Percentiles rank a stretch among this genome's conserved stretches.
These are phyloP conservation scores for Endothia cerciana DNA, from an alignment of 2,329 filamentous ascomycete genomes.

Conservation along the genomic window DNA sequence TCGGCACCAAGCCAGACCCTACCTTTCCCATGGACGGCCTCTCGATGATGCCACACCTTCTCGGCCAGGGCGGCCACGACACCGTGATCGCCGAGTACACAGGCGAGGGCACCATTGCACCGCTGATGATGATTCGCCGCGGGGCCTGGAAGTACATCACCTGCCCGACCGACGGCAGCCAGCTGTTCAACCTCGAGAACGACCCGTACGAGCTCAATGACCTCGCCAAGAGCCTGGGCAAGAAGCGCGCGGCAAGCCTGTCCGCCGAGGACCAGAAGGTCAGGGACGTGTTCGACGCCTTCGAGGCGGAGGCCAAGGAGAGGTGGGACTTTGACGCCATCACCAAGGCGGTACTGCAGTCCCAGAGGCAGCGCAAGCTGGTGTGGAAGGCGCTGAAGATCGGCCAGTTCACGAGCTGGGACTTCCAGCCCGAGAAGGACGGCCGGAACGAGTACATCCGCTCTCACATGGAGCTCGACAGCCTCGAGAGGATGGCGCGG, in stretches of 20 bases:
- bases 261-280: conserved; percentile 51
- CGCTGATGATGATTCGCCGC: conserved; percentile 91
- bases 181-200: conserved; percentile 77
- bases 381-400: conserved; percentile 80
- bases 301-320: conserved; percentile 71
- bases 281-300: conserved; percentile 61
- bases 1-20: conserved; percentile 69
- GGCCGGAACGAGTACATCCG: conserved; percentile 80
- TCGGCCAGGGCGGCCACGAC: conserved; percentile 70
- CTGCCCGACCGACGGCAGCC: conserved; percentile 80
- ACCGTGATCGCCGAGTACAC: conserved; percentile 96
- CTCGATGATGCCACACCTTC: conserved; percentile 78
- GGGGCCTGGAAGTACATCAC: conserved; percentile 90
- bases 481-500: conserved; percentile 75
- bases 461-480: conserved; percentile 78
- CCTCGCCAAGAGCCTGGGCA: conserved; percentile 55
- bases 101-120: conserved; percentile 86
- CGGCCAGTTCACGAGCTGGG: conserved; percentile 81
- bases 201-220: conserved; percentile 82
- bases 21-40: conserved; percentile 84
- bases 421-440: conserved; percentile 76
- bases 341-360: conserved; percentile 72
- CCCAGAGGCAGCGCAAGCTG: conserved; percentile 77
- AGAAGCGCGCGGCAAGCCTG: conserved; percentile 38
- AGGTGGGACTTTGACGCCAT: conserved; percentile 85